Conservation (phyloP, 2,329 filamentous ascomycete species). For the Talaromyces verruculosus region DNA sequence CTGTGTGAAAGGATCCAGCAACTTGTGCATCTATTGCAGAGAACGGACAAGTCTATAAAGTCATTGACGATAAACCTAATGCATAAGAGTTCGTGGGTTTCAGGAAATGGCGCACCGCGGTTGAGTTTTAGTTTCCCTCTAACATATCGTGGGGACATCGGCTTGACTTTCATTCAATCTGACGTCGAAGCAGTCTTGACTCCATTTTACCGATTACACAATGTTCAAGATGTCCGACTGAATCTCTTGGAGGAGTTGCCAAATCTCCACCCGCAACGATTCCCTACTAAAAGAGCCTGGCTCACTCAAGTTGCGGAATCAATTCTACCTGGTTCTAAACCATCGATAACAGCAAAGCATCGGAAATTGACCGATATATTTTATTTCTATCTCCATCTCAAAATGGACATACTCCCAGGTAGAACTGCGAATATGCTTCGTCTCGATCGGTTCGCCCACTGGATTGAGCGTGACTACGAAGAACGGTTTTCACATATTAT, state of each 20-base stretch:
- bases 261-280: neutral
- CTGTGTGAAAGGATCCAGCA: neutral
- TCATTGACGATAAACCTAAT: neutral
- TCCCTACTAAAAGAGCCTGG: neutral
- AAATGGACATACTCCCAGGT: neutral
- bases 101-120: neutral
- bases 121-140: neutral
- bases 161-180: neutral
- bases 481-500: neutral
- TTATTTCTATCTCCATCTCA: neutral
- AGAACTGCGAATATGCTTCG: conserved; percentile 1
- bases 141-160: neutral
- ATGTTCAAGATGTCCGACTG: neutral
- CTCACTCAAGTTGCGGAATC: neutral
- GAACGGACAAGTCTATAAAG: neutral
- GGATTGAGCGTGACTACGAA: neutral
- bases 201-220: conserved; percentile 1
- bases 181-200: neutral
- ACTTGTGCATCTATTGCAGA: neutral
- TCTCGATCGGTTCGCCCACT: conserved; percentile 2
- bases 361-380: neutral
- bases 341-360: neutral
- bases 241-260: neutral
- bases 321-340: neutral
- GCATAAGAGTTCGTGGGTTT: neutral